Conservation (phyloP, 208 protist species). For the Acanthamoeba rhysodes region DNA sequence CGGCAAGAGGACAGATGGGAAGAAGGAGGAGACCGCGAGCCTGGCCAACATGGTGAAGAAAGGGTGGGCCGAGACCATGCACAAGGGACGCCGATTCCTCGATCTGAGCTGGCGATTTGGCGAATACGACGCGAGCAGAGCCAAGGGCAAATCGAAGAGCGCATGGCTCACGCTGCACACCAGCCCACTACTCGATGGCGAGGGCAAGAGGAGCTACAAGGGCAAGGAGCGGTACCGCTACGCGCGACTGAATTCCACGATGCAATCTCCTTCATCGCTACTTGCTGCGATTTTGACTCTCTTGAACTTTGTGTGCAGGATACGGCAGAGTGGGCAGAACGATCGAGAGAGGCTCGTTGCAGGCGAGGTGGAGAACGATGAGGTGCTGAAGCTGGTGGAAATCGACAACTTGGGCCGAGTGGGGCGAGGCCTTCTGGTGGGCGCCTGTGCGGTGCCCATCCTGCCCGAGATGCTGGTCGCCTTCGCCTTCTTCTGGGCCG, state of each 20-base stretch:
- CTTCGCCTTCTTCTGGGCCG: constrained; percentile 30
- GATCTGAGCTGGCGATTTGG: constrained; percentile 15
- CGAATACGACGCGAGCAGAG: not conserved
- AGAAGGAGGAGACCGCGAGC: not conserved
- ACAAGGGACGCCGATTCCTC: not conserved
- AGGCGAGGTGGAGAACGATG: not conserved
- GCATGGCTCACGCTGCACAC: not conserved
- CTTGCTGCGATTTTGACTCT: not conserved
- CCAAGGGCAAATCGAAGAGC: not conserved
- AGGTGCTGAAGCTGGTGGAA: not conserved
- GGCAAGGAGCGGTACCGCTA: constrained; percentile 13
- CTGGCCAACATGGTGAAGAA: not conserved
- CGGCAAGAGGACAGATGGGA: not conserved
- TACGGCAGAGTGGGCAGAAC: not conserved
- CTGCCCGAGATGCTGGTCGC: not conserved
- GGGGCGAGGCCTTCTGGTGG: not conserved
- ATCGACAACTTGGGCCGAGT: not conserved
- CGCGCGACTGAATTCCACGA: not conserved
- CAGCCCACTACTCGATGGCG: not conserved
- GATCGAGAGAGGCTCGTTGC: not conserved
- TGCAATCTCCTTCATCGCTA: not conserved
- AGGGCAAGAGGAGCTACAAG: not conserved
- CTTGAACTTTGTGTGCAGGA: not conserved
- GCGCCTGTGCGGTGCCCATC: not conserved
- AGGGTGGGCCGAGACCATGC: not conserved